Evolutionary conservation across 2,329 filamentous ascomycete genomes (phyloP).

Genomic region (Fusarium sp.): DNA sequence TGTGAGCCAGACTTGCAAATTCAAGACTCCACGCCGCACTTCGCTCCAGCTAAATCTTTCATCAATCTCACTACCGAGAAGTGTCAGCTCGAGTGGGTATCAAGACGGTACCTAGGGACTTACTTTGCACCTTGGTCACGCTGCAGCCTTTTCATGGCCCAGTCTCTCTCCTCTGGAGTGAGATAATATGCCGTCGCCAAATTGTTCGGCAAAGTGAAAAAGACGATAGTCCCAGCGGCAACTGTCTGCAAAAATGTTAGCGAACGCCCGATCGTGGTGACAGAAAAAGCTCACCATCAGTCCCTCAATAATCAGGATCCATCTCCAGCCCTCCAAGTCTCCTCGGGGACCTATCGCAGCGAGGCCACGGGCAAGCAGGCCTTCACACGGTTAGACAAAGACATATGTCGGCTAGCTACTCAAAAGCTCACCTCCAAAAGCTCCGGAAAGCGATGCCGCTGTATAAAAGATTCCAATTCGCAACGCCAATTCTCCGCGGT

Average conservation of each 20-base stretch:
- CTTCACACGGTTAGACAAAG: background rate
- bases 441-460: conserved; percentile 63
- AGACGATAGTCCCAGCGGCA: background rate
- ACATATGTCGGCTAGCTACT: rapidly evolving
- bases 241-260: background rate
- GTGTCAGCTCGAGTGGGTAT: background rate
- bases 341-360: background rate
- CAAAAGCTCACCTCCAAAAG: conserved; percentile 1
- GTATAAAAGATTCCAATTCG: conserved; percentile 75
- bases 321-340: conserved; percentile 5
- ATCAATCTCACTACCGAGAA: background rate
- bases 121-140: background rate
- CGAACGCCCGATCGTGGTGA: background rate
- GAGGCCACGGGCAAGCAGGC: conserved; percentile 10
- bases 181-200: background rate
- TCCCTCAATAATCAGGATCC: conserved; percentile 10
- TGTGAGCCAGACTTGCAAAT: conserved; percentile 12
- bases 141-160: background rate
- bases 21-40: conserved; percentile 1
- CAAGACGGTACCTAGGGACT: background rate
- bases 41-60: conserved; percentile 6
- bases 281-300: background rate
- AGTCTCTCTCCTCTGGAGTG: conserved; percentile 1
- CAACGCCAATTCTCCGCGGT: conserved; percentile 69
- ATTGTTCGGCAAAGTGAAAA: conserved; percentile 7